phyloP scores from a whole-genome alignment of 257 asterid genomes.

The Handroanthus guayacan region DNA sequence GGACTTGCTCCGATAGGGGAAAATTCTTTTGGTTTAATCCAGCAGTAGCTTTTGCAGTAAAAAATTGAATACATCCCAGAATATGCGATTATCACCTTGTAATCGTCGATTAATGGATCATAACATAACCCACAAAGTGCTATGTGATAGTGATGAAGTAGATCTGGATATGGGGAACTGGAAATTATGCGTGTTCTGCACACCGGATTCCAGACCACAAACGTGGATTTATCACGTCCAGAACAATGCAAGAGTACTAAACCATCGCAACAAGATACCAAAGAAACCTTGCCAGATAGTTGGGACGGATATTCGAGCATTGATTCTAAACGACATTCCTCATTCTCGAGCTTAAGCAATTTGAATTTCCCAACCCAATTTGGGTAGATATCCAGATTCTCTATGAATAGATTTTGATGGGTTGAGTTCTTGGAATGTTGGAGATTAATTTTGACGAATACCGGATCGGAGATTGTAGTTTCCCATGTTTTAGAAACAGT shows the following conservation, averaged over 20 bases:
- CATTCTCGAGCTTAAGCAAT: neutral
- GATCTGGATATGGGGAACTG: neutral
- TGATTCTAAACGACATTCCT: neutral
- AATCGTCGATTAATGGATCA: neutral
- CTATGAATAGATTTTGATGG: neutral
- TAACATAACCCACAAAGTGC: neutral
- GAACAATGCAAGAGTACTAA: neutral
- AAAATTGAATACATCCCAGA: neutral
- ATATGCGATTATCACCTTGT: neutral
- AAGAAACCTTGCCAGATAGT: neutral
- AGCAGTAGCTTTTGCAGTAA: neutral
- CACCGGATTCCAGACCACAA: neutral
- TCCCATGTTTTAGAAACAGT: conserved; percentile 3
- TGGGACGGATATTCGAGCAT: neutral
- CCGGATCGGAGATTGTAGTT: neutral
- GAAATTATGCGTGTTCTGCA: neutral
- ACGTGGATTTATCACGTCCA: no score
- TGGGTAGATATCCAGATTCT: no score
- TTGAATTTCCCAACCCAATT: neutral
- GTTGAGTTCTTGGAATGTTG: neutral
- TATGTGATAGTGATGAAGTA: neutral
- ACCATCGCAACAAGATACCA: neutral
- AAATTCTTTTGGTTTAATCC: neutral
- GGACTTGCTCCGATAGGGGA: no score
- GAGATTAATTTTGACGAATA: neutral